Conservation (phyloP, 2,329 filamentous ascomycete species). For the Ceratocystis alfenasii region DNA sequence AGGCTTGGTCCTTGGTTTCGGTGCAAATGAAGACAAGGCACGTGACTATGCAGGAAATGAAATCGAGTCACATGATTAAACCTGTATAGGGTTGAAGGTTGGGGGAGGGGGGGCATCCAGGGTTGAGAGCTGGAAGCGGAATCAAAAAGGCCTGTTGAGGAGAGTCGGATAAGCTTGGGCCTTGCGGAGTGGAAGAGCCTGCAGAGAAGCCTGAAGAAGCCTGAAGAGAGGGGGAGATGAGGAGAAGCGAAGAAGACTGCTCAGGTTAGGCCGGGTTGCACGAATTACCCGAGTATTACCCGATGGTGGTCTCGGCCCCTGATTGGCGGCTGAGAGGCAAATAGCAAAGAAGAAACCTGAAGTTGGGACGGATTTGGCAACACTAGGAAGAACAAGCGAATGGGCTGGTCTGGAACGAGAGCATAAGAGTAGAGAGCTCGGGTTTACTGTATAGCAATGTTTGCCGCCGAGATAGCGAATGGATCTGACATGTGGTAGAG, state of each 20-base stretch:
- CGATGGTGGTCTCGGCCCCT: neutral
- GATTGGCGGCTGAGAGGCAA: conserved; percentile 4
- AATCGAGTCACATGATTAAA: neutral
- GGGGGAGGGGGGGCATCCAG: too few relatives aligned
- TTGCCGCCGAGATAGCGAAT: neutral
- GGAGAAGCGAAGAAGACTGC: neutral
- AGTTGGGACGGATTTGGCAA: neutral
- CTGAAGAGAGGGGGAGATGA: neutral
- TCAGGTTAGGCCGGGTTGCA: neutral
- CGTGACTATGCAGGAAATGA: neutral
- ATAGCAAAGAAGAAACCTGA: neutral
- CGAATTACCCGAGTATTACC: neutral
- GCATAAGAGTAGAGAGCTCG: neutral
- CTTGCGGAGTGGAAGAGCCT: neutral
- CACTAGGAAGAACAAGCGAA: neutral
- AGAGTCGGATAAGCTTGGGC: neutral
- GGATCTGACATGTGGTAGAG: neutral
- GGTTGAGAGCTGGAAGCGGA: too few relatives aligned
- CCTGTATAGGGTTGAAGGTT: too few relatives aligned
- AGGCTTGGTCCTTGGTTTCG: too few relatives aligned
- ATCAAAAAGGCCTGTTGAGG: too few relatives aligned
- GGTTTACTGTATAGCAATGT: neutral
- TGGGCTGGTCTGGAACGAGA: neutral
- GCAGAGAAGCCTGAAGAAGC: neutral
- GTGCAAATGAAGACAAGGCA: neutral